phyloP scores from a whole-genome alignment of 2,329 filamentous ascomycete genomes.

The Diaporthe citrichinensis region DNA sequence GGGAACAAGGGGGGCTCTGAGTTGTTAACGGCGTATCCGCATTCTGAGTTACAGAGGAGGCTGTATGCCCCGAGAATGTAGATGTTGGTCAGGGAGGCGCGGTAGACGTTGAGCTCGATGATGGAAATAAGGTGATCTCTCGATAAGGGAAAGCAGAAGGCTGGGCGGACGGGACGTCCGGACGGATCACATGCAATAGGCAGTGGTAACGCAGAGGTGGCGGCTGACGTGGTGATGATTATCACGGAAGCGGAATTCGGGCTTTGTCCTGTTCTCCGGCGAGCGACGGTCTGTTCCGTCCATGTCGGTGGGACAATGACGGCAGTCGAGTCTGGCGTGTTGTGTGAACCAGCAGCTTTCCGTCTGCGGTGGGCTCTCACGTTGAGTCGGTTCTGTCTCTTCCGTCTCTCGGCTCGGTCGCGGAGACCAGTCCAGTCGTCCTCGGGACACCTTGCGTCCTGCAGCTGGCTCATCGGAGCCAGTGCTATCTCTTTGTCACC shows the following conservation, averaged over 20 bases:
- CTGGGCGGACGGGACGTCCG: neutral
- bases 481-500: neutral
- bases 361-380: conserved; percentile 52
- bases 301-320: neutral
- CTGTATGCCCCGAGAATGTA: conserved; percentile 47
- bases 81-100: conserved; percentile 52
- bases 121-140: conserved; percentile 52
- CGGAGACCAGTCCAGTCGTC: conserved; percentile 54
- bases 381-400: conserved; percentile 53
- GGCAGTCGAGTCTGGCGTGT: neutral
- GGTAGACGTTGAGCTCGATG: conserved; percentile 55
- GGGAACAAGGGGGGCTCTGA: conserved; percentile 43
- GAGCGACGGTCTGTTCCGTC: neutral
- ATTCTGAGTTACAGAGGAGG: conserved; percentile 42
- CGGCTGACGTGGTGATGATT: neutral
- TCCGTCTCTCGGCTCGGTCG: conserved; percentile 50
- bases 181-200: neutral
- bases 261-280: neutral
- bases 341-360: conserved; percentile 28
- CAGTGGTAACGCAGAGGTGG: neutral
- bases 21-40: conserved; percentile 23
- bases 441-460: conserved; percentile 40
- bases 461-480: conserved; percentile 11
- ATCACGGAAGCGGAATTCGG: neutral
- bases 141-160: conserved; percentile 44